Evolutionary conservation across 2,329 filamentous ascomycete genomes (phyloP), one percentile per base, ranked within the genome.

Genomic region (Zasmidium citrigriseum): DNA sequence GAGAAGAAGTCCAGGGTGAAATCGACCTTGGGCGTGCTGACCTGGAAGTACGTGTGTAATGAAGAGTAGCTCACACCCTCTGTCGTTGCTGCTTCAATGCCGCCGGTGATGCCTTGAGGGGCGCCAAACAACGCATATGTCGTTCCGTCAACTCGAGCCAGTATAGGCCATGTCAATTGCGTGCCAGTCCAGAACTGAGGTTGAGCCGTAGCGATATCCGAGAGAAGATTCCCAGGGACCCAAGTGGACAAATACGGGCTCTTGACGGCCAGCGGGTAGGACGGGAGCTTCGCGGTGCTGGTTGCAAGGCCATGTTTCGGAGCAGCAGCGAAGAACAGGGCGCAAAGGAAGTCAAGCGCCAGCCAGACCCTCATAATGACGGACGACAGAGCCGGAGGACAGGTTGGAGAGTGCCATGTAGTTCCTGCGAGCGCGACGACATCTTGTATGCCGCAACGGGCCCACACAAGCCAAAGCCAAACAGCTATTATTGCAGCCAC

Each of bases 1-100:
- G 70, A 73, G 60, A 75, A 73, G 61, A 74, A 75, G 59, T 73
- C 72, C 41, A 75, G 63, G 0, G 59, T 66, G 44, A 74, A 65
- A 1, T 59, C 63, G 3, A 65, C 65, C 14, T 54, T 23, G 7
- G 66, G 70, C 4, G 70, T 71, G 46, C 55, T 56, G 5, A 73
- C 47, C 14, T 60, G 60, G 51, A 74, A 67, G 14, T 68, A 60
- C 1, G 71, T 73, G 51, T 72, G 67, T 1, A 73, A 69, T 3
- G 72, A 67, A 1, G 68, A 73, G 54, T 72, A 75, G 46, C 55
- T 64, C n/a, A 68, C 66, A 9, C 51, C 58, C 0, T 54, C 60
- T 9, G 69, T 67, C 1, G 46, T 66, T 2, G 60, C 69, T 23
- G 63, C 58, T 18, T 57, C 54, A n/a, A 66, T 59, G 16, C 41